Base-by-base conservation (phyloP, 2,329 filamentous ascomycete species). In the Phaeosphaeria sp. region DNA sequence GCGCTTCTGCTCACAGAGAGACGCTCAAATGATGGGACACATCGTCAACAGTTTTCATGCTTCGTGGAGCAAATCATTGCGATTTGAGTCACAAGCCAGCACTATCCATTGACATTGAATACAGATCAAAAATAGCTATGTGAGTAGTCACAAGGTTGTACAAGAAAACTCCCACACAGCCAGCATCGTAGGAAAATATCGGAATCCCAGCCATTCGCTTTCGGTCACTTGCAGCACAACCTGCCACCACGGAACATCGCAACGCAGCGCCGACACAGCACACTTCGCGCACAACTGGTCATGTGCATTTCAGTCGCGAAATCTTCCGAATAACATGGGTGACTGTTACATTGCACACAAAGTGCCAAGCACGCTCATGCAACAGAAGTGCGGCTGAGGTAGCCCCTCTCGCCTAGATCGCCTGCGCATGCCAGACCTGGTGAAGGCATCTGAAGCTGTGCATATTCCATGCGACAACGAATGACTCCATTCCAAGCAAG, bases 361-460 rank as follows among this genome's bases (percentile, higher is more conserved):
- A 11, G 15, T 27, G 21, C 43, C 21, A 55, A 18, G 51, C 30
- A 15, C 55, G 43, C 53, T 20, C 52, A 33, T 25, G 27, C 36
- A 13, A 36, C 15, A 36, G 30, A 27, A 11, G 53, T 59, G 57
- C 62, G 49, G 55, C 62, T 64, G 62, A 64, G 30, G 30, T 36
- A 36, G 30, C 6, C 5, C 11, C 3, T 13, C 30, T 36, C 30
- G 30, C 30, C 30, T 36, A 60, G 20, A 55, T 59, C 55, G 55
- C 53, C 21, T 55, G 17, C 18, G 42, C 30, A 53, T 60, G 51
- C 55, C 53, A 11, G 24, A 36, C 47, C 44, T 59, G 30, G 30
- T 33, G 42, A 45, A 7, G 13, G 39, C 36, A 44, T 15, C 18
- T 45, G 30, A 39, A 22, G 25, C 27, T 33, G 42, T 36, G 30